Percentiles rank a stretch among this genome's conserved stretches.
Conservation (phyloP, 352 stramenopile genomes). For the Poterioochromonas sp. region DNA sequence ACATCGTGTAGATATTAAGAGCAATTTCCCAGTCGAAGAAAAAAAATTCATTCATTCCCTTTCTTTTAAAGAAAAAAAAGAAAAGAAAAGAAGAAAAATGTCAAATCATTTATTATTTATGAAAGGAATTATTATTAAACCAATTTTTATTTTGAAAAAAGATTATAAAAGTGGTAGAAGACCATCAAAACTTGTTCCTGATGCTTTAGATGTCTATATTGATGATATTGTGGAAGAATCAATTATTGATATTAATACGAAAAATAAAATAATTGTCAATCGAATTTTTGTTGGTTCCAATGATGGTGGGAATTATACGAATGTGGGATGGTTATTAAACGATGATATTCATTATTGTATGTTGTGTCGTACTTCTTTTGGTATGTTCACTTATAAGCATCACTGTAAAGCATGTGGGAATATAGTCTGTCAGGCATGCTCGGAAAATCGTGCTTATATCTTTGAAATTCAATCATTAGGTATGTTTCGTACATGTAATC, state of each 20-base stretch:
- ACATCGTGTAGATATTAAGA: no score
- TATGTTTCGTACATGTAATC: neutral
- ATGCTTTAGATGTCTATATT: neutral
- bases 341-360: conserved; percentile 14
- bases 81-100: no score
- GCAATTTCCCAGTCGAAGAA: no score
- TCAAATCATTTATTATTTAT: neutral
- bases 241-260: neutral
- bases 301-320: neutral
- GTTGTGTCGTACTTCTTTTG: neutral
- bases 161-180: neutral
- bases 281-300: neutral
- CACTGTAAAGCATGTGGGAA: conserved; percentile 27
- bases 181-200: neutral
- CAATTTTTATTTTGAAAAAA: neutral
- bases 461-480: neutral
- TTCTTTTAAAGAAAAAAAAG: no score
- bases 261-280: neutral
- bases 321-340: conserved; percentile 20
- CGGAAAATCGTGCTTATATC: neutral
- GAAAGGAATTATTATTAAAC: neutral
- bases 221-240: neutral
- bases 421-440: neutral
- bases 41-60: no score
- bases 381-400: neutral